phyloP scores from a whole-genome alignment of 2,329 filamentous ascomycete species.

The Claviceps sp. region DNA sequence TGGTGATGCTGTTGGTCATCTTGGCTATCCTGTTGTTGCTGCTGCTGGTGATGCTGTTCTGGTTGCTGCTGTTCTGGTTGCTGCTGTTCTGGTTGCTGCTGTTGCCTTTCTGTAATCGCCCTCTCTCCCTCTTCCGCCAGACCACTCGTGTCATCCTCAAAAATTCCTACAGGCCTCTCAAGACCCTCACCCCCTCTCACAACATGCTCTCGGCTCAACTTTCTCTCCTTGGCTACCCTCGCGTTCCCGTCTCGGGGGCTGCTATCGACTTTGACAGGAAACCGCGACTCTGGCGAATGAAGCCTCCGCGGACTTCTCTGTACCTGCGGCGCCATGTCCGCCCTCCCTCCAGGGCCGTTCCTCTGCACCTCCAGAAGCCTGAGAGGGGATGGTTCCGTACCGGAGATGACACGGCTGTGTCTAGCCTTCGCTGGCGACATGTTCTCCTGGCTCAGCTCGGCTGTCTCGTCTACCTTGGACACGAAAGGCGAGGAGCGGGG shows the following conservation, averaged over 20 bases:
- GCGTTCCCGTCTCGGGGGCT: conserved; percentile 12
- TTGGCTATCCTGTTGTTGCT: conserved; percentile 4
- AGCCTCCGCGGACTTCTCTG: conserved; percentile 32
- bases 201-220: conserved; percentile 38
- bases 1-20: conserved; percentile 10
- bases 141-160: conserved; percentile 37
- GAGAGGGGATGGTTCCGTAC: conserved; percentile 42
- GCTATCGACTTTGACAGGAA: conserved; percentile 43
- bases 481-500: conserved; percentile 17
- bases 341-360: conserved; percentile 5
- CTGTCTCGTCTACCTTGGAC: conserved; percentile 19
- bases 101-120: conserved; percentile 6
- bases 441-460: conserved; percentile 30
- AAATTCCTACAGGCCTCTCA: conserved; percentile 46
- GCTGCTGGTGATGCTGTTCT: too few relatives aligned
- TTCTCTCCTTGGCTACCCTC: conserved; percentile 19
- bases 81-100: too few relatives aligned
- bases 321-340: conserved; percentile 9
- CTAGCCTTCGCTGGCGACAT: conserved; percentile 32
- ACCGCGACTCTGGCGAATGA: conserved; percentile 41
- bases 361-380: conserved; percentile 35
- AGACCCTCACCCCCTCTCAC: conserved; percentile 42
- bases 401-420: conserved; percentile 43
- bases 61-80: too few relatives aligned
- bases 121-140: conserved; percentile 18